These are phyloP conservation scores for Omphalotus olearius DNA, from an alignment of 1,284 basidiomycete species.

Conservation along the genomic window DNA sequence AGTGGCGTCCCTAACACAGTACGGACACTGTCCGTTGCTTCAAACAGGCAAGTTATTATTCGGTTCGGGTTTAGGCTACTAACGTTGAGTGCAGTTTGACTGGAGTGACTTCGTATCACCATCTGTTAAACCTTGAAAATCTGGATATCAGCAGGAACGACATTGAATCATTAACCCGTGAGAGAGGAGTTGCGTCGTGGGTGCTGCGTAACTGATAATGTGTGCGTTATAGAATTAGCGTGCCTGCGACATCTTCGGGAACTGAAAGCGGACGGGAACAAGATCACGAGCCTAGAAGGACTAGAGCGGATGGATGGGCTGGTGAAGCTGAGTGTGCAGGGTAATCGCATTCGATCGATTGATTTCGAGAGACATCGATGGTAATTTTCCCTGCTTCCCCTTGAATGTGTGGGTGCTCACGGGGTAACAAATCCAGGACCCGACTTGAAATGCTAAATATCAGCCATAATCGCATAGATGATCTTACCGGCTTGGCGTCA, in stretches of 20 bases:
- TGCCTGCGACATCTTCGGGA: conserved; percentile 86
- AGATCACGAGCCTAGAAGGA: conserved; percentile 74
- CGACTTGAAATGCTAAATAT: conserved; percentile 83
- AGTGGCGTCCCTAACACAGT: conserved; percentile 80
- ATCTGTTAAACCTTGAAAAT: conserved; percentile 81
- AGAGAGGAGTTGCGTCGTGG: conserved; percentile 26
- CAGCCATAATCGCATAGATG: conserved; percentile 71
- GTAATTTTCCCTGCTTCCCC: conserved; percentile 40
- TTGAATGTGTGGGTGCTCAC: conserved; percentile 12
- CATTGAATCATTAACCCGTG: conserved; percentile 82
- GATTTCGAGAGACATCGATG: conserved; percentile 68
- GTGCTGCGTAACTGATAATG: background rate
- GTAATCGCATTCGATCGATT: conserved; percentile 67
- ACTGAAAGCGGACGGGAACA: conserved; percentile 84
- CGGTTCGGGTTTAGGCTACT: background rate
- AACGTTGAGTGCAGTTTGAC: conserved; percentile 53
- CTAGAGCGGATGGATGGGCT: conserved; percentile 78
- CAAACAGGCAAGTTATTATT: conserved; percentile 55
- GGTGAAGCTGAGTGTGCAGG: conserved; percentile 78
- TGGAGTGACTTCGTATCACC: conserved; percentile 84
- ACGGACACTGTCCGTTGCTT: conserved; percentile 77
- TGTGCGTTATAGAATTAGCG: conserved; percentile 59
- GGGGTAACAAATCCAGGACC: conserved; percentile 46
- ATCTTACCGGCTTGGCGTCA: conserved; percentile 56
- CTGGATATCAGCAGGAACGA: conserved; percentile 92